Conservation (phyloP, 768 basidiomycete species). For the Tulasnella sp. region DNA sequence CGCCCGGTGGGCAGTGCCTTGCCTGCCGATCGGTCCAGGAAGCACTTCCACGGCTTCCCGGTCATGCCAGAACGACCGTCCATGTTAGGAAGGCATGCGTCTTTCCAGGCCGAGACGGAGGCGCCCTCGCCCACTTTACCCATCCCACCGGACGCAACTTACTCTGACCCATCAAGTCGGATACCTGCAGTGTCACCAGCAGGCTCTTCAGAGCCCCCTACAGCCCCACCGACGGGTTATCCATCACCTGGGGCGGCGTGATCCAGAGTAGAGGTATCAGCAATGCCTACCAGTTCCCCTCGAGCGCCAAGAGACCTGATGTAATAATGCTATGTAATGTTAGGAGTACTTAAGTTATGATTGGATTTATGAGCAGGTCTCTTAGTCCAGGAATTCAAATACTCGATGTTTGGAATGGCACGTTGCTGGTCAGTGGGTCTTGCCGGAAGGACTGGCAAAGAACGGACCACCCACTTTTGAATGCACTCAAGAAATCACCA, state of each 20-base stretch:
- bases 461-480: too few relatives aligned
- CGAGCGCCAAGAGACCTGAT: neutral
- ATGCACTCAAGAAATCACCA: too few relatives aligned
- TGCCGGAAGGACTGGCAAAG: neutral
- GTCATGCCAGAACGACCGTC: neutral
- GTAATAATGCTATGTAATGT: too few relatives aligned
- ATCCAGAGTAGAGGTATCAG: slow-evolving; percentile 17
- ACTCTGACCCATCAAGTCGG: neutral
- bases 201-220: neutral
- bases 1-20: too few relatives aligned
- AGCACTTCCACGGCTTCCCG: too few relatives aligned
- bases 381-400: neutral
- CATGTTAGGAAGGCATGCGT: neutral
- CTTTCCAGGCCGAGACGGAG: neutral
- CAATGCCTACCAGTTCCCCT: neutral
- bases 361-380: neutral
- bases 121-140: neutral
- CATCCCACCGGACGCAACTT: neutral
- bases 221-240: neutral
- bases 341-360: neutral
- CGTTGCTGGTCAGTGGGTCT: too few relatives aligned
- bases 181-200: neutral
- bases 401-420: neutral
- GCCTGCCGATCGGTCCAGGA: too few relatives aligned
- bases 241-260: neutral